These are phyloP conservation scores for Stropharia rugosoannulata DNA, from an alignment of 768 basidiomycete species.

Conservation along the genomic window DNA sequence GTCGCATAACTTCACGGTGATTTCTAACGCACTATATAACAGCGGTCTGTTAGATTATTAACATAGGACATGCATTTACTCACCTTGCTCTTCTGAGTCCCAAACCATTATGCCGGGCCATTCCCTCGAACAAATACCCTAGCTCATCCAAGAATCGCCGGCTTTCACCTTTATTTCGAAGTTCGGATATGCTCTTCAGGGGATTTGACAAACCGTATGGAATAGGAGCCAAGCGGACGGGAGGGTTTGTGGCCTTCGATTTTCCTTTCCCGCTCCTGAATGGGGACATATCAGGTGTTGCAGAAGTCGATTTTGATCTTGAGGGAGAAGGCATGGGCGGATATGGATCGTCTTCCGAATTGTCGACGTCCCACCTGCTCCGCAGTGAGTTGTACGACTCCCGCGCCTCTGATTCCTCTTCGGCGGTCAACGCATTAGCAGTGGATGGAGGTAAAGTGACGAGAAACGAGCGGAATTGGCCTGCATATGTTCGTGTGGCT, in stretches of 20 bases:
- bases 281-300: slow-evolving; percentile 36
- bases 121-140: slow-evolving; percentile 82
- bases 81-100: slow-evolving; percentile 71
- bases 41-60: background rate
- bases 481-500: slow-evolving; percentile 68
- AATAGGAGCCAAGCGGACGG: slow-evolving; percentile 29
- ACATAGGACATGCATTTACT: slow-evolving; percentile 2
- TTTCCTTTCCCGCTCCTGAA: slow-evolving; percentile 34
- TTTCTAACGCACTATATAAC: slow-evolving; percentile 64
- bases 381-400: slow-evolving; percentile 79
- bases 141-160: slow-evolving; percentile 81
- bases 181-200: slow-evolving; percentile 76
- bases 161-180: slow-evolving; percentile 78
- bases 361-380: slow-evolving; percentile 78
- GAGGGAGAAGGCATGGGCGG: slow-evolving; percentile 29
- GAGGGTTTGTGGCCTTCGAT: slow-evolving; percentile 26
- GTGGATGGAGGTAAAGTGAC: slow-evolving; percentile 49
- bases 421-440: slow-evolving; percentile 26
- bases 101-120: slow-evolving; percentile 50
- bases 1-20: slow-evolving; percentile 73
- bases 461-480: slow-evolving; percentile 78
- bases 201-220: slow-evolving; percentile 68
- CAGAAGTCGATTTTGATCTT: slow-evolving; percentile 26
- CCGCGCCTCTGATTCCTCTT: slow-evolving; percentile 53
- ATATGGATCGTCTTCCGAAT: slow-evolving; percentile 70